Percentiles rank a stretch among this genome's conserved stretches.
These are phyloP conservation scores for Entelexis sorbosivorans DNA, from an alignment of 1,139 yeast genomes.

Conservation along the genomic window DNA sequence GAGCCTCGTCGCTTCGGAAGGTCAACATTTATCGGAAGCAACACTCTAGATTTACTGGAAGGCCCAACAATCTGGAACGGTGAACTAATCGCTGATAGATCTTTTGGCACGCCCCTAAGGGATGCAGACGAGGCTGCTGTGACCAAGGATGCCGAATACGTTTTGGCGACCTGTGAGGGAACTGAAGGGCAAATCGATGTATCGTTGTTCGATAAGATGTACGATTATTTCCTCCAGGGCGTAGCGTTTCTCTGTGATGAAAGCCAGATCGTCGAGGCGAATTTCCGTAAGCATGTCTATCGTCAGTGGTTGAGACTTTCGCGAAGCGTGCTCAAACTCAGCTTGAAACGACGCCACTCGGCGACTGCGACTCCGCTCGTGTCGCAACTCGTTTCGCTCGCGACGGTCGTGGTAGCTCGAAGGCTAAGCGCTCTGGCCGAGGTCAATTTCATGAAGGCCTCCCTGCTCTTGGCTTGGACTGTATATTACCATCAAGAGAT, in stretches of 20 bases:
- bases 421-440: slow-evolving; percentile 3
- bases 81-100: background rate
- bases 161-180: slow-evolving; percentile 5
- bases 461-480: slow-evolving; percentile 6
- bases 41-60: slow-evolving; percentile 7
- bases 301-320: slow-evolving; percentile 15
- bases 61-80: slow-evolving; percentile 6
- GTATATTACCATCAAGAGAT: slow-evolving; percentile 10
- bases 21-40: slow-evolving; percentile 16
- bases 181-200: background rate
- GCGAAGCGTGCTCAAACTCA: slow-evolving; percentile 2
- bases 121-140: slow-evolving; percentile 1
- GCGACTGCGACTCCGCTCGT: background rate
- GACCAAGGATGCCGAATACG: slow-evolving; percentile 7
- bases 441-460: background rate
- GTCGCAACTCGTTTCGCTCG: slow-evolving; percentile 3
- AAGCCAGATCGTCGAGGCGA: slow-evolving; percentile 14
- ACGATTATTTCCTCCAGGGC: slow-evolving; percentile 16
- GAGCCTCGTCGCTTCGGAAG: background rate
- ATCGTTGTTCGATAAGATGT: slow-evolving; percentile 6
- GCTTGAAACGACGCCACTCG: background rate
- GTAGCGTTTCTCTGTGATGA: slow-evolving; percentile 16
- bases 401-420: slow-evolving; percentile 1
- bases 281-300: slow-evolving; percentile 4
- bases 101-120: slow-evolving; percentile 10